Evolutionary conservation across 75 land plant species (phyloP).

Genomic region (Chamaecyparis obtusa): DNA sequence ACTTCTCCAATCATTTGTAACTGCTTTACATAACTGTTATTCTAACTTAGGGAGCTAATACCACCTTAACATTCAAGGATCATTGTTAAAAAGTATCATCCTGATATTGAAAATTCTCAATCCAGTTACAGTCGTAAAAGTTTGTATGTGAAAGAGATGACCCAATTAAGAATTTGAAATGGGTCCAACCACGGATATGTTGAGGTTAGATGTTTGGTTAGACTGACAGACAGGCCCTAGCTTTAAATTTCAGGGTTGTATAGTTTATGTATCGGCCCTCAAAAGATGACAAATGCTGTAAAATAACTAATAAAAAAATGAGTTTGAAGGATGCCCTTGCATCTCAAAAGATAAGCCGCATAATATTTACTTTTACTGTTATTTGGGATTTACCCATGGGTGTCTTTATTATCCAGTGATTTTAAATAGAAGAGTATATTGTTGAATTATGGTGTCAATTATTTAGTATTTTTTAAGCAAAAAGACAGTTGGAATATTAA

Average conservation of each 20-base stretch:
- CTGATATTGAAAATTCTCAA: not conserved
- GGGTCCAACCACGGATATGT: not conserved
- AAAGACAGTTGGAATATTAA: not conserved
- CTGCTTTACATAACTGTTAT: not conserved
- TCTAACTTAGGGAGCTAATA: slow-evolving; percentile 3
- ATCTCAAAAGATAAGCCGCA: not conserved
- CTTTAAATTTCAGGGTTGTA: not conserved
- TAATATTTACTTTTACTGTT: not conserved
- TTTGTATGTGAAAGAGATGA: not conserved
- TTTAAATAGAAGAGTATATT: not conserved
- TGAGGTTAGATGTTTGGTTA: not conserved
- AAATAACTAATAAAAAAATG: slow-evolving; percentile 1
- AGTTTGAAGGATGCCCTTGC: not conserved
- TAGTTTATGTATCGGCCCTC: slow-evolving; percentile 7
- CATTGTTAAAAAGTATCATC: not conserved
- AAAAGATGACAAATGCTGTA: slow-evolving; percentile 8
- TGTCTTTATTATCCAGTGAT: not conserved
- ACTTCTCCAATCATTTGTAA: not conserved
- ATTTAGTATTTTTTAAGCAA: not conserved
- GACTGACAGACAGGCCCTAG: not conserved
- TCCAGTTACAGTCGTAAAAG: not conserved
- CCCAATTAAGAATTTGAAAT: not conserved
- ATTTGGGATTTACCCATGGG: not conserved
- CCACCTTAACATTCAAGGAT: not conserved
- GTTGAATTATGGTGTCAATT: not conserved